Evolutionary conservation across 352 stramenopile species (phyloP), one percentile per base, ranked within the genome.

Genomic region (Globisporangium viniferum): DNA sequence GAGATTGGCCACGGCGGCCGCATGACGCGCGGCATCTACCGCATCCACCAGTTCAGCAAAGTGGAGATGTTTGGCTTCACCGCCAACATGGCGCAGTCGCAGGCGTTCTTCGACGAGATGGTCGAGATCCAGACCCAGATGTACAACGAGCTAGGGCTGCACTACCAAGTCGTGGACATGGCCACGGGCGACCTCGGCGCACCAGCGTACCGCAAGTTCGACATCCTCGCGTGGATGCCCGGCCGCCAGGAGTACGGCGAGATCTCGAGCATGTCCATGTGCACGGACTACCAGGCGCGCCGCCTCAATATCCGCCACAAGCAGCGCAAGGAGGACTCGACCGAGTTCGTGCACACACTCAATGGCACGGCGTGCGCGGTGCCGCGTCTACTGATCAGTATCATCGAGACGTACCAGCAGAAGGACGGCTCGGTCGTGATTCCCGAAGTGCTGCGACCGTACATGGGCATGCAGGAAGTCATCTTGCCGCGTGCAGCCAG

Each of bases 41-140:
- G 90, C 33, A 90, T 97, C 68, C 90, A 97, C 73, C 90, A 97
- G 71, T 97, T 97, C 67, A 90, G 74, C 71, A 97, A 97, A 63
- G 88, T 95, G 20, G 90, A 97, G 69, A 95, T 96, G 90, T 93
- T 96, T 62, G 86, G 77, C 62, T 94, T 96, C 67, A 83, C 80
- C 33, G 86, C 81, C 33, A 81, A 85, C 31, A 84, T 89, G 73
- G 75, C 73, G 5, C 84, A 96, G 67, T 83, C 77, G 3, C 74
- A 93, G 20, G 22, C 22, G 15, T 88, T 93, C 64, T 93, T 95
- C 44, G 59, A 95, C 9, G 86, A 94, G 57, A 92, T 97, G 76
- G 67, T 93, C 8, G 77, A 73, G 2, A 89, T 97, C 53, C 82
- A 97, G 72, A 88, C 76, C 9, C 75, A 81, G 36, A 84, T 97